Conservation (phyloP, 371 early-diverging fungal species). For the Polyrhizophydium stewartii region DNA sequence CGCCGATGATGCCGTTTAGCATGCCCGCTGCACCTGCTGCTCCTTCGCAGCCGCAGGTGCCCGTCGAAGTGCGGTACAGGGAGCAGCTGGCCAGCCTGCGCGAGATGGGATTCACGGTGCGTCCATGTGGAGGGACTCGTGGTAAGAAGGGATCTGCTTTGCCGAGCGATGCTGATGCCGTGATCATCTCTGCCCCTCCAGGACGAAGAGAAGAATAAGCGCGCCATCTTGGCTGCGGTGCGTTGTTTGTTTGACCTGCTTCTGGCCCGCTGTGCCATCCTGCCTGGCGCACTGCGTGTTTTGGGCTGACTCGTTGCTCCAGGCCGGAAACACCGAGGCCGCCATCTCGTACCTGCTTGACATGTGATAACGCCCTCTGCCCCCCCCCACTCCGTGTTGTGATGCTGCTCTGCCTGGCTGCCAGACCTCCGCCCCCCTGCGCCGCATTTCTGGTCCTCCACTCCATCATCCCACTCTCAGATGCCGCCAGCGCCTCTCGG, state of each 20-base stretch:
- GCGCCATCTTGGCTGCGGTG: constrained; percentile 34
- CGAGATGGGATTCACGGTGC: constrained; percentile 33
- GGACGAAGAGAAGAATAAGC: constrained; percentile 26
- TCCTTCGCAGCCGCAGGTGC: constrained; percentile 2
- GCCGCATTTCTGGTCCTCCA: too few relatives aligned
- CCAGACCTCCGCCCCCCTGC: too few relatives aligned
- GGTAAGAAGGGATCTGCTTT: too few relatives aligned
- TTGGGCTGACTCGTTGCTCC: too few relatives aligned
- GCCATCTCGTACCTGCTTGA: constrained; percentile 33
- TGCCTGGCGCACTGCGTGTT: background rate
- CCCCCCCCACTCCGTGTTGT: too few relatives aligned
- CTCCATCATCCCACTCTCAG: too few relatives aligned
- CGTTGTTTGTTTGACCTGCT: background rate
- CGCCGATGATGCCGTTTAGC: background rate
- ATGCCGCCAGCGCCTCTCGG: too few relatives aligned
- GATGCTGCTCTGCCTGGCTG: too few relatives aligned
- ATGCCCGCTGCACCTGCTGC: background rate
- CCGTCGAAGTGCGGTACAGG: background rate
- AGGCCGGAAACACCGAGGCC: constrained; percentile 34
- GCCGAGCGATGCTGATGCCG: background rate
- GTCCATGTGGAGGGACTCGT: constrained; percentile 1
- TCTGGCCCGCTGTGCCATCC: background rate
- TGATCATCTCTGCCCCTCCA: background rate
- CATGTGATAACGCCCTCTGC: too few relatives aligned
- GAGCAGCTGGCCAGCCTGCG: constrained; percentile 7